Percentiles rank a stretch among this genome's conserved stretches.
phyloP scores from a whole-genome alignment of 2,329 filamentous ascomycete genomes.

The Mariannaea elegans region DNA sequence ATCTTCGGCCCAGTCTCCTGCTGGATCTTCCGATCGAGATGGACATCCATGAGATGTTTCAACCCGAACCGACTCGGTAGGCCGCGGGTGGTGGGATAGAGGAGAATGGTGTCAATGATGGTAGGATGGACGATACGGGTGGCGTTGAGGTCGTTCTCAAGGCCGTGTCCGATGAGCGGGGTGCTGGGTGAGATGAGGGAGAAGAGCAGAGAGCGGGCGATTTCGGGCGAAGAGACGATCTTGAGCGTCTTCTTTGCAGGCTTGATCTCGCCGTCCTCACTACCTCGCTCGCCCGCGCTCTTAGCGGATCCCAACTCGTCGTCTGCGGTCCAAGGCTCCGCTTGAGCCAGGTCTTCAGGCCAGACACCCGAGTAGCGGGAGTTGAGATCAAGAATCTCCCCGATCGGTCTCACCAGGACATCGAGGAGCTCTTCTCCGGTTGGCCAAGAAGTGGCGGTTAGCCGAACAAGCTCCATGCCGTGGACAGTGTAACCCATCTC shows the following conservation, averaged over 20 bases:
- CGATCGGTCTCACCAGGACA: slow-evolving; percentile 83
- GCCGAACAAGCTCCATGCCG: slow-evolving; percentile 87
- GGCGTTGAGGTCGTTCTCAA: slow-evolving; percentile 94
- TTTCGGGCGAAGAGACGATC: slow-evolving; percentile 78
- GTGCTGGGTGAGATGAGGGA: slow-evolving; percentile 78
- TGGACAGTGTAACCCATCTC: slow-evolving; percentile 96
- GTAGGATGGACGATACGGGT: slow-evolving; percentile 85
- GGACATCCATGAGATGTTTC: slow-evolving; percentile 74
- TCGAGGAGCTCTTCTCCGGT: slow-evolving; percentile 79
- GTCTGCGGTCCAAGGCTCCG: slow-evolving; percentile 61
- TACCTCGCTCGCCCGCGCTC: slow-evolving; percentile 35
- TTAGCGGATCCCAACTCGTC: slow-evolving; percentile 36
- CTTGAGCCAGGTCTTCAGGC: slow-evolving; percentile 77
- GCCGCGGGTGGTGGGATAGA: slow-evolving; percentile 81
- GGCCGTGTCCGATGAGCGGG: slow-evolving; percentile 88
- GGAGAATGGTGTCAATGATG: slow-evolving; percentile 84
- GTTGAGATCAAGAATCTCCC: slow-evolving; percentile 89
- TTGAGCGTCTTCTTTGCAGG: slow-evolving; percentile 60
- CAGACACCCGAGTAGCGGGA: slow-evolving; percentile 90
- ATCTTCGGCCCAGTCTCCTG: slow-evolving; percentile 62
- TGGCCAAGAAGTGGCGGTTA: slow-evolving; percentile 92
- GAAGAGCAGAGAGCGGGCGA: slow-evolving; percentile 81
- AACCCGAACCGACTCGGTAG: slow-evolving; percentile 82
- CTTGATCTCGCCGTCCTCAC: slow-evolving; percentile 42
- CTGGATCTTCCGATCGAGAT: slow-evolving; percentile 82